phyloP scores from a whole-genome alignment of 2,329 filamentous ascomycete species.

The Epichloe uncinata region DNA sequence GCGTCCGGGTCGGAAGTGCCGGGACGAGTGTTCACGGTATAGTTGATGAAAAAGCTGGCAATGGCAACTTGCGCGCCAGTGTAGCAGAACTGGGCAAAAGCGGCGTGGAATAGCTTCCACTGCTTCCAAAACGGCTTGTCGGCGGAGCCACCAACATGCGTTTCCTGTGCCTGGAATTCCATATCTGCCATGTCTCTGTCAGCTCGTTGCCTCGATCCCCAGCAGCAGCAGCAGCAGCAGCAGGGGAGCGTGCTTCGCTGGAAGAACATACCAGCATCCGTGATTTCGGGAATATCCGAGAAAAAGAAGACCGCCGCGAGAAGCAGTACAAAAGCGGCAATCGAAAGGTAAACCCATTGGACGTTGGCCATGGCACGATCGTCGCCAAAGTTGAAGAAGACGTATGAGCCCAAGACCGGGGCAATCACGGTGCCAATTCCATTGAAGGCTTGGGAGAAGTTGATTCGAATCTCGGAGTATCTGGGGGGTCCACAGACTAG shows the following conservation, averaged over 20 bases:
- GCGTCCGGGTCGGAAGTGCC: constrained; percentile 36
- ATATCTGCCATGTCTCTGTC: constrained; percentile 37
- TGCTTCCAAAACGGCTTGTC: constrained; percentile 55
- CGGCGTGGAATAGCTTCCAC: constrained; percentile 63
- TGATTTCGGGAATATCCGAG: constrained; percentile 57
- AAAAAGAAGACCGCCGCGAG: constrained; percentile 54
- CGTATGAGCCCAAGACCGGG: constrained; percentile 58
- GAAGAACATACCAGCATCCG: constrained; percentile 25
- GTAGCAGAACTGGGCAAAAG: constrained; percentile 68
- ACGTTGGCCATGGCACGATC: constrained; percentile 49
- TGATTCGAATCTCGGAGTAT: constrained; percentile 61
- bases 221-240: too few species aligned
- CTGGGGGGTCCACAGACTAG: constrained; percentile 47
- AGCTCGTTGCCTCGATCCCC: neutral
- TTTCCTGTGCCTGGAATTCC: constrained; percentile 42
- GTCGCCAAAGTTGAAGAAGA: constrained; percentile 54
- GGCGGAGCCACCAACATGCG: constrained; percentile 34
- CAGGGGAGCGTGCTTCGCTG: neutral
- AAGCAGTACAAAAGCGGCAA: constrained; percentile 56
- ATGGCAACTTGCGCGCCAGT: constrained; percentile 57
- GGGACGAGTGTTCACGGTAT: constrained; percentile 46
- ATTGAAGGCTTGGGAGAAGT: constrained; percentile 65
- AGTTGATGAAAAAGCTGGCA: constrained; percentile 61
- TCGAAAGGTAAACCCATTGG: constrained; percentile 65
- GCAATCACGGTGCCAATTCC: constrained; percentile 61